Percentiles rank a stretch among this genome's conserved stretches.
These are phyloP conservation scores for Phytophthora colocasiae DNA, from an alignment of 352 stramenopile genomes.

Conservation along the genomic window DNA sequence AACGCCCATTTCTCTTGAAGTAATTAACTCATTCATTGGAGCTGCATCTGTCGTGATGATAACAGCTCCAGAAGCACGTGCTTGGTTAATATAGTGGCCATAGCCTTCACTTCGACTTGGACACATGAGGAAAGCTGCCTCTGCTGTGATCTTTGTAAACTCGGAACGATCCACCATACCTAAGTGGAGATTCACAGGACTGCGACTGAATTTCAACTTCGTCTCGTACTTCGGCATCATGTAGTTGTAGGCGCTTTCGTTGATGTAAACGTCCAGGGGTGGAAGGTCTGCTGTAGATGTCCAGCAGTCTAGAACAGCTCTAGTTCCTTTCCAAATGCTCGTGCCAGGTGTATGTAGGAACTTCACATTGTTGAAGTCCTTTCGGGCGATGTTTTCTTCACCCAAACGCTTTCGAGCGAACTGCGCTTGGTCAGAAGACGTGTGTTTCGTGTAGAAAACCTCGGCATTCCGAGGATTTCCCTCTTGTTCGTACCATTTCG, in stretches of 20 bases:
- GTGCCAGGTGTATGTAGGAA: conserved; percentile 64
- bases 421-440: conserved; percentile 46
- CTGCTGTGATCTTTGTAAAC: conserved; percentile 54
- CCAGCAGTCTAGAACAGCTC: conserved; percentile 61
- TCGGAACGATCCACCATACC: conserved; percentile 24
- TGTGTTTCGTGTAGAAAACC: conserved; percentile 64
- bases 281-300: conserved; percentile 47
- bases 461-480: conserved; percentile 36
- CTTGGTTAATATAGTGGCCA: conserved; percentile 79
- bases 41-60: conserved; percentile 56
- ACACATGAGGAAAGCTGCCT: conserved; percentile 62
- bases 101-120: conserved; percentile 68
- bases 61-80: conserved; percentile 51
- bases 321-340: conserved; percentile 63
- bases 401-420: conserved; percentile 29
- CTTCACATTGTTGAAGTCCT: conserved; percentile 47
- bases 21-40: conserved; percentile 72
- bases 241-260: conserved; percentile 26
- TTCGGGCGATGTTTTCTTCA: conserved; percentile 20
- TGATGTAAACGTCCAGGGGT: conserved; percentile 47
- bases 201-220: conserved; percentile 27
- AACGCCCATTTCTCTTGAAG: conserved; percentile 40
- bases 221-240: conserved; percentile 17
- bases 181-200: conserved; percentile 40
- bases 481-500: conserved; percentile 58